Base-by-base conservation (phyloP, 1,139 yeast genomes). In the Debaryomycetaceae sp. region DNA sequence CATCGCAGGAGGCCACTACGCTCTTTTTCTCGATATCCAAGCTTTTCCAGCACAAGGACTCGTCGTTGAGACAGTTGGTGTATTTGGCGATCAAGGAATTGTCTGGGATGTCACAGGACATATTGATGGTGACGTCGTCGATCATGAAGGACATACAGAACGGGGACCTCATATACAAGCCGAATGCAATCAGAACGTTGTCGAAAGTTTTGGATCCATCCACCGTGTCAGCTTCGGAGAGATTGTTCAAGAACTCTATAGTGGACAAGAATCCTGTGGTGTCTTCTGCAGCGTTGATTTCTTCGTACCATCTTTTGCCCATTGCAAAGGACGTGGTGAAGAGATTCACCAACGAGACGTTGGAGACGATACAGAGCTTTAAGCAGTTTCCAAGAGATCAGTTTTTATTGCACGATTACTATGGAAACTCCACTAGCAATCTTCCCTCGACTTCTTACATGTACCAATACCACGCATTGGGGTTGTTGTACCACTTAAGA, bases 141-240 rank as follows among this genome's bases (percentile, higher is more conserved):
- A 91, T 92, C 56, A 94, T 92, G 97, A 91, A 91, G 69, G 98
- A 92, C 67, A 87, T 92, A 44, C 97, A 94, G 67, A 83, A 84
- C 45, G 91, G 91, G 49, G 95, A 88, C 48, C 73, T 81, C 48
- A 73, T 89, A 44, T 89, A 85, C 65, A 88, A 91, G 59, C 96
- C 98, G 42, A 86, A 92, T 61, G 98, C 99, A 26, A 86, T 92
- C 51, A 81, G 98, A 60, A 87, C 98, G 0, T 76, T 92, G 53
- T 81, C 91, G 16, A 79, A 95, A 53, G 95, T 92, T 35, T 77
- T 94, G 58, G 98, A 92, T 60, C 86, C 91, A 30, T 79, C 95
- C 35, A 91, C 96, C 7, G 95, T 94, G 33, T 92, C 89, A 51
- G 89, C 96, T 28, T 88, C 95, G 40, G 99, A 92, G 68, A 79